Evolutionary conservation across 768 basidiomycete genomes (phyloP).

Genomic region (Phlebiopsis gigantea): DNA sequence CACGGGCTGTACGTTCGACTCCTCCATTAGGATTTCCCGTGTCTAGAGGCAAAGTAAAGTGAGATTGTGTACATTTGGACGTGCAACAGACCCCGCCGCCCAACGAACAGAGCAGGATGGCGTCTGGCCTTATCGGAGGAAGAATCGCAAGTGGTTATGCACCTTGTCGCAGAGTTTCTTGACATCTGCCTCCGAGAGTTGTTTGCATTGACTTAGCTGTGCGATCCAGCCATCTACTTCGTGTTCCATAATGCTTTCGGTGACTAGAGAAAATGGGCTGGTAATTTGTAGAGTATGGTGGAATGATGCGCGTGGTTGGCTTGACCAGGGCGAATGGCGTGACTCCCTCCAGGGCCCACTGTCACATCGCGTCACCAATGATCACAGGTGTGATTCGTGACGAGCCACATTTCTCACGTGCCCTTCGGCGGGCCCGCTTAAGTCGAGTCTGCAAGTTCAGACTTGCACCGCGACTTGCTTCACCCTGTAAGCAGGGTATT

Average conservation of each 20-base stretch:
- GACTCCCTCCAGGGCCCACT: conserved; percentile 6
- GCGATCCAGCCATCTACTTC: conserved; percentile 98
- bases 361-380: conserved; percentile 4
- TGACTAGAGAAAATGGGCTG: neutral
- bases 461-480: neutral
- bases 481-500: conserved; percentile 1
- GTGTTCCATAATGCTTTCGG: conserved; percentile 38
- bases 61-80: conserved; percentile 11
- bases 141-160: conserved; percentile 23
- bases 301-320: conserved; percentile 21
- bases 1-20: conserved; percentile 98
- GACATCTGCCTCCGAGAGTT: conserved; percentile 90
- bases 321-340: conserved; percentile 8
- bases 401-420: neutral
- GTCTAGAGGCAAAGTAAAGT: conserved; percentile 48
- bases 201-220: conserved; percentile 96
- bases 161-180: conserved; percentile 99
- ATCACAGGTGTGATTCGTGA: conserved; percentile 6
- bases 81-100: conserved; percentile 2
- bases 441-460: neutral
- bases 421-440: conserved; percentile 2
- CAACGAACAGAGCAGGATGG: conserved; percentile 10
- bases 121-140: conserved; percentile 24
- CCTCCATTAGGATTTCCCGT: conserved; percentile 97
- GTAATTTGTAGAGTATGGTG: conserved; percentile 14